Base-by-base conservation (phyloP, 1,284 basidiomycete species). In the Schizopora paradoxa region DNA sequence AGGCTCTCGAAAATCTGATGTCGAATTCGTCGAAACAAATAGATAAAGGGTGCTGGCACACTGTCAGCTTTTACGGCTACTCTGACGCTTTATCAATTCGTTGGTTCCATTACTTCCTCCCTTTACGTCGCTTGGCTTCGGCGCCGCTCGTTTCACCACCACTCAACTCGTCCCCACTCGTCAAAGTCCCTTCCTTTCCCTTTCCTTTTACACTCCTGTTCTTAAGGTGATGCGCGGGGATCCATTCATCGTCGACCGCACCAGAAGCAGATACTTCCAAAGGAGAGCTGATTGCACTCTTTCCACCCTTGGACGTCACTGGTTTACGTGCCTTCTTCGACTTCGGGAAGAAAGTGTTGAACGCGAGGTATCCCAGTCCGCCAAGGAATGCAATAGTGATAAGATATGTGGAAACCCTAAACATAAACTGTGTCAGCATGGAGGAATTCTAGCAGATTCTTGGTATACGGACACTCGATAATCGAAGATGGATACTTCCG, bases 241-340 rank as follows among this genome's bases (percentile, higher is more conserved):
- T 93, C 91, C 91, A 94, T 58, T 93, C 90, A 61, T 93, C 89
- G 58, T 91, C 80, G 48, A 79, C 77, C 4, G 82, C 76, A 16
- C 81, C 77, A 27, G 82, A 82, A 43, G 78, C 79, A n/a, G 81
- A 82, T 33, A 77, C 74, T 35, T 74, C 71, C 26, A 75, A 72
- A n/a, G 82, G 76, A 7, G 77, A 68, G 49, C 77, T 79, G 48
- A 77, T 57, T 25, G 13, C 54, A 38, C 31, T 40, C 49, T 43
- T 51, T 37, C 32, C 34, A 13, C 43, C 47, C 41, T 53, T 46
- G 21, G 45, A 43, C 29, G 48, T 34, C 41, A 49, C 70, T 51
- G 41, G 61, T 45, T 45, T 61, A 47, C 66, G 64, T n/a, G 67
- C 61, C 58, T 74, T 77, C 64, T 79, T 82, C 35, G 73, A 53